Base-by-base conservation (phyloP, 2,329 filamentous ascomycete genomes). In the Atkinsonella hypoxylon region DNA sequence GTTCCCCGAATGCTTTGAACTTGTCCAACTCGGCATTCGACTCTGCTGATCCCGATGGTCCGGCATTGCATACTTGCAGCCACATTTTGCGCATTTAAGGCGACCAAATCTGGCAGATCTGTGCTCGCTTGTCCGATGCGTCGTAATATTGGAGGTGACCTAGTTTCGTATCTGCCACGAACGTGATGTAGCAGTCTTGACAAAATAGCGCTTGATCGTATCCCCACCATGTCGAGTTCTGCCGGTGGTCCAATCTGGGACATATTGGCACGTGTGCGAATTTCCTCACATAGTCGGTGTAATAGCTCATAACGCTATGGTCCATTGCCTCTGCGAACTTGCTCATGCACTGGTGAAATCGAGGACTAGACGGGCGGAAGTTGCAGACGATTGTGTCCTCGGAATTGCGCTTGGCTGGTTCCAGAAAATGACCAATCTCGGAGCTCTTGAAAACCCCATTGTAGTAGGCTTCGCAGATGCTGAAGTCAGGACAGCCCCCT, bases 41-140 rank as follows among this genome's bases (percentile, higher is more conserved):
- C 36, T 60, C 61, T 1, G 52, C 38, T 0, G 62, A 61, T 4
- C 57, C 62, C 0, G 60, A 57, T 0, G 49, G 45, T 1, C 64
- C 62, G 1, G 59, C 61, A 0, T 51, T 55, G 47, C 64, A 68
- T 0, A 49, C 59, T 10, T 57, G 54, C 2, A 58, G 54, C 59
- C 63, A 70, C 55, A 66, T 59, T 1, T 46, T 56, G n/a, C 68
- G 66, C 66, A 70, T 69, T 5, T 67, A 62, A 0, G 62, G 62
- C 2, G 66, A 67, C 62, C 66, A 69, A 6, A 69, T 57, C 34
- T 65, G 63, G 45, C 68, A 70, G 39, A 66, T 64, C 6, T 61
- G 54, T 1, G 55, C 41, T 0, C 58, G 56, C 12, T 61, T 54
- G 11, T 66, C 58, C 5, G 55, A 53, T 1, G 50, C 53, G 1